These are phyloP conservation scores for Diaporthe citriasiana DNA, from an alignment of 2,329 filamentous ascomycete genomes.

Conservation along the genomic window DNA sequence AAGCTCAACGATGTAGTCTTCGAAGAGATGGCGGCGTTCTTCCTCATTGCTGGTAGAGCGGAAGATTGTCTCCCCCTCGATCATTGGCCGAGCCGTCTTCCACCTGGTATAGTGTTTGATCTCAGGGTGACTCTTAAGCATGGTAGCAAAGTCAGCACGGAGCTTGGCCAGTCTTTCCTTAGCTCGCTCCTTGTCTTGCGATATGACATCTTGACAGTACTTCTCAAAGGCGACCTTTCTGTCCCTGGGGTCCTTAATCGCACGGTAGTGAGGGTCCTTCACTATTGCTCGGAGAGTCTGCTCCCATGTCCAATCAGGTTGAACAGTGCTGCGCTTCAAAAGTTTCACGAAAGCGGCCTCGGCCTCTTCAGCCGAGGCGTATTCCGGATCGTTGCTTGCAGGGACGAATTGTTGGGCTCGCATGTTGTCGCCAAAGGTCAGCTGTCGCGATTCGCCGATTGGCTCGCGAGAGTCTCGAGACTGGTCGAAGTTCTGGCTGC, in stretches of 20 bases:
- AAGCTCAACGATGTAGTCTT: constrained; percentile 90
- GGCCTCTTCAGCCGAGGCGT: constrained; percentile 85
- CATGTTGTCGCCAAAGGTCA: constrained; percentile 69
- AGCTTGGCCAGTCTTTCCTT: constrained; percentile 94
- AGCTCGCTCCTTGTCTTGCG: constrained; percentile 94
- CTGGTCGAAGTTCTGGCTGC: constrained; percentile 48
- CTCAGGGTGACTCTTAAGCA: constrained; percentile 96
- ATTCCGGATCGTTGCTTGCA: constrained; percentile 81
- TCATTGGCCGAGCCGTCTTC: constrained; percentile 94
- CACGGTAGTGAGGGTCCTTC: constrained; percentile 92
- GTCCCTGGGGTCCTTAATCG: constrained; percentile 92
- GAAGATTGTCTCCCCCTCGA: constrained; percentile 96
- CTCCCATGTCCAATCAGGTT: constrained; percentile 94
- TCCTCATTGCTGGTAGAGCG: constrained; percentile 89
- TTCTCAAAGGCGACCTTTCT: constrained; percentile 94
- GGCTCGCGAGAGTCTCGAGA: constrained; percentile 51
- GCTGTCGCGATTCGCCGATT: constrained; percentile 69
- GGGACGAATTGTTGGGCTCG: constrained; percentile 72
- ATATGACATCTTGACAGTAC: constrained; percentile 89
- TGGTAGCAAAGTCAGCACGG: constrained; percentile 92
- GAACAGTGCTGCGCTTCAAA: constrained; percentile 85
- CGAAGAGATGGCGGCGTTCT: constrained; percentile 90
- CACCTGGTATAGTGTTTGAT: constrained; percentile 97
- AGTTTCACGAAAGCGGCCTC: constrained; percentile 95
- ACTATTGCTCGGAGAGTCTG: constrained; percentile 88